Base-by-base conservation (phyloP, 2,329 filamentous ascomycete genomes). In the Neodidymelliopsis sp. region DNA sequence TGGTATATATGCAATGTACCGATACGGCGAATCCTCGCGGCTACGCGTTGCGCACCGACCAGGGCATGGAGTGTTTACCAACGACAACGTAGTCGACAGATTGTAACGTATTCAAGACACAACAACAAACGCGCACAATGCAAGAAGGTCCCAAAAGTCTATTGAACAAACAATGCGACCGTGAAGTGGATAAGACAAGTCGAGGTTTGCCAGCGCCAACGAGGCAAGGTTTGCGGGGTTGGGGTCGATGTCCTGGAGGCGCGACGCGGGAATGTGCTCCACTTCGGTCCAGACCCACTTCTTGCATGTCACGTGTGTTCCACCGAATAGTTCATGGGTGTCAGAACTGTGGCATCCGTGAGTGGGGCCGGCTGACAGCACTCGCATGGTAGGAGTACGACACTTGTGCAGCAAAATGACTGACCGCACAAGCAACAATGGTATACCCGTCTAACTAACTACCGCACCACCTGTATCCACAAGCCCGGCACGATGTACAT, bases 221-320 rank as follows among this genome's bases (percentile, higher is more conserved):
- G 19, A 36, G 33, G 35, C 22, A 23, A 27, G 35, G 31, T 28
- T 47, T 58, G 57, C 49, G 57, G 54, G 57, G 57, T 58, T 43
- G 25, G 23, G 23, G 35, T 18, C 42, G 27, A 11, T 16, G 31
- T 6, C 12, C 6, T n/a, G 34, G 39, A 44, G 28, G 19, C 28
- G 33, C 22, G 34, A 22, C 34, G 6, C 30, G 39, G 40, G 31
- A 31, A 35, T 24, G n/a, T n/a, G 29, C 30, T 36, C 47, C 47
- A 45, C 41, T 13, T 18, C 13, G n/a, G 15, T 10, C 34, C 18
- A 34, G 28, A 10, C 25, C 40, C 35, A 5, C 10, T 6, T 4
- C 18, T 23, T 19, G 16, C 27, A 29, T 11, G 25, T 43, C 45
- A 37, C 40, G 13, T 43, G 42, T 39, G 15, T n/a, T n/a, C n/a